These are phyloP conservation scores for Volvariella volvacea DNA, from an alignment of 1,284 basidiomycete species.

Conservation along the genomic window DNA sequence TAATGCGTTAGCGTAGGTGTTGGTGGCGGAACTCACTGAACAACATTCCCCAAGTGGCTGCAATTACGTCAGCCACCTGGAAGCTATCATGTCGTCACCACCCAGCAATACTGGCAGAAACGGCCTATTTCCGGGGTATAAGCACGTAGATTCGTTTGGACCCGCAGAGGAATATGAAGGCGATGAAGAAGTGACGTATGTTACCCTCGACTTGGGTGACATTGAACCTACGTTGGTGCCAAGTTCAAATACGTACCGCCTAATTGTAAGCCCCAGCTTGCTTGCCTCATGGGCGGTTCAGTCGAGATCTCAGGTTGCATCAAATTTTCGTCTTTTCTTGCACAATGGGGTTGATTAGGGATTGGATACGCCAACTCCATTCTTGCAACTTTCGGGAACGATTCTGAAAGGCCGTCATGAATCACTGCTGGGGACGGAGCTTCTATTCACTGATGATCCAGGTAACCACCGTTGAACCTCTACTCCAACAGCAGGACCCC, in stretches of 20 bases:
- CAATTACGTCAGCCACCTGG: too few species aligned
- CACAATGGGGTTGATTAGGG: conserved; percentile 36
- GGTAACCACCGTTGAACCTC: neutral
- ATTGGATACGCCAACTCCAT: conserved; percentile 67
- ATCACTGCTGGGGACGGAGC: conserved; percentile 60
- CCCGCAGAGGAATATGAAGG: neutral
- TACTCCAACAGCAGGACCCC: neutral
- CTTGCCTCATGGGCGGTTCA: neutral
- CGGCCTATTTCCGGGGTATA: neutral
- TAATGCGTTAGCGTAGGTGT: too few species aligned
- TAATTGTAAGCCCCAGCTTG: conserved; percentile 50
- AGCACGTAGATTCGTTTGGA: conserved; percentile 1
- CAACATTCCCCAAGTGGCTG: too few species aligned
- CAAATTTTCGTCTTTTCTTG: neutral
- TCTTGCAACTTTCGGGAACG: conserved; percentile 66
- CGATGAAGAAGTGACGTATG: neutral
- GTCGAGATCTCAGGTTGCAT: neutral
- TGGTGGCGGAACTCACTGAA: too few species aligned
- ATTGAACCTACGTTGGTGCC: conserved; percentile 63
- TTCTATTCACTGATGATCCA: conserved; percentile 62
- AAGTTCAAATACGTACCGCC: conserved; percentile 55
- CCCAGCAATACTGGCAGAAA: too few species aligned
- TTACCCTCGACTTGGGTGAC: neutral
- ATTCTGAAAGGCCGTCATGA: conserved; percentile 64
- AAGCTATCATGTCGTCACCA: too few species aligned